Conservation (phyloP, 2,329 filamentous ascomycete genomes). For the Fusarium anguioides region DNA sequence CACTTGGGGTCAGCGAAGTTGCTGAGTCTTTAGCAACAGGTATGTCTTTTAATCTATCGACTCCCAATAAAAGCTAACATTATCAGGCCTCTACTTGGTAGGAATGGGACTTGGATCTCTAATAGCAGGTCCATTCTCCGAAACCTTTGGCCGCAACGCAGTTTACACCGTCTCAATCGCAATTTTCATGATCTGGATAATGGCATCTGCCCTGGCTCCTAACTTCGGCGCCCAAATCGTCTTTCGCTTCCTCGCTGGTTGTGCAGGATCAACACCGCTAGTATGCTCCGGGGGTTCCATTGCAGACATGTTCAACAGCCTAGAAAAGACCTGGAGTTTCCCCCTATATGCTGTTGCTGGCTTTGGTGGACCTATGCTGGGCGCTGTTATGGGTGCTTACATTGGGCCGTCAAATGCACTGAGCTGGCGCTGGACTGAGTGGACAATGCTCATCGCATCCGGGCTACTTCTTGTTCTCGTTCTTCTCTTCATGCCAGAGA, state of each 20-base stretch:
- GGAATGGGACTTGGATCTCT: constrained; percentile 54
- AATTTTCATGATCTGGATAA: constrained; percentile 58
- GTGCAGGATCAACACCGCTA: constrained; percentile 58
- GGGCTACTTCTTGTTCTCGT: constrained; percentile 66
- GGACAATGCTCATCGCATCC: constrained; percentile 72
- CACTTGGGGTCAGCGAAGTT: constrained; percentile 61
- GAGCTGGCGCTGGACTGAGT: constrained; percentile 73
- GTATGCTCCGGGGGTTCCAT: constrained; percentile 57
- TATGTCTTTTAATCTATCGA: constrained; percentile 4
- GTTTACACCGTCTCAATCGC: constrained; percentile 55
- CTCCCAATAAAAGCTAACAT: accelerated
- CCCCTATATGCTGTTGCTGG: constrained; percentile 60
- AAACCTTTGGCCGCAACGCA: constrained; percentile 53
- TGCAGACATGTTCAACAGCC: constrained; percentile 52
- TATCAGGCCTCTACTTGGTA: constrained; percentile 46
- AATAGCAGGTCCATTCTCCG: constrained; percentile 53
- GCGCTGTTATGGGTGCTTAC: constrained; percentile 66
- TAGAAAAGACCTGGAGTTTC: constrained; percentile 52
- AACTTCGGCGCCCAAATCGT: constrained; percentile 56
- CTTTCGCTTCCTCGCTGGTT: constrained; percentile 61
- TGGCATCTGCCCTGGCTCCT: constrained; percentile 57
- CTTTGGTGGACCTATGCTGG: constrained; percentile 56
- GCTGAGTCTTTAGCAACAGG: constrained; percentile 62
- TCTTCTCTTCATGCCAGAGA: constrained; percentile 72
- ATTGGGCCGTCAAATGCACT: constrained; percentile 67